Percentiles rank a stretch among this genome's conserved stretches.
These are phyloP conservation scores for Trametes maxima DNA, from an alignment of 768 basidiomycete genomes.

Conservation along the genomic window DNA sequence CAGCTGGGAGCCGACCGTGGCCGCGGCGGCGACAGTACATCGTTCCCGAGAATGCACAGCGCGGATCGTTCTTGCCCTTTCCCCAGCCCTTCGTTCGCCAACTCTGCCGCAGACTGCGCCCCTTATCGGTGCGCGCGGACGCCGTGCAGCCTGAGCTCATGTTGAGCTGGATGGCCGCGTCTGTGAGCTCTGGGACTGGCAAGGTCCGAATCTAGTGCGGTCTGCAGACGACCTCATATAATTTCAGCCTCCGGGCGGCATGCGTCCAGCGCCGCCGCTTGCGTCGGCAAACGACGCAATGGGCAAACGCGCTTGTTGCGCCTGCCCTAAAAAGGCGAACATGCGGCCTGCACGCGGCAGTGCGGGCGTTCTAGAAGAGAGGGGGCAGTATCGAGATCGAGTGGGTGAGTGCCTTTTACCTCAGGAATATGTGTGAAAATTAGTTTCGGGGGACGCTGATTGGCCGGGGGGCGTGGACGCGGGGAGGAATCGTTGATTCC, in stretches of 20 bases:
- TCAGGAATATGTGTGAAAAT: slow-evolving; percentile 29
- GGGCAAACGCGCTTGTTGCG: slow-evolving; percentile 26
- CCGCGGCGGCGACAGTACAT: neutral
- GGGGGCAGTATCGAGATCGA: slow-evolving; percentile 16
- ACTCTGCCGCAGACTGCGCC: slow-evolving; percentile 16
- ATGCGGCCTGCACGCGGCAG: slow-evolving; percentile 39
- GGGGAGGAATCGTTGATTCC: slow-evolving; percentile 18
- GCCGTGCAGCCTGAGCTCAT: slow-evolving; percentile 1
- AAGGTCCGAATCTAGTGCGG: slow-evolving; percentile 5
- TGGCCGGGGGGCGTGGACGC: slow-evolving; percentile 16
- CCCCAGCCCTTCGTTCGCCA: slow-evolving; percentile 14
- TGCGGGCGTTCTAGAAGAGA: slow-evolving; percentile 31
- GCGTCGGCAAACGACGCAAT: slow-evolving; percentile 19
- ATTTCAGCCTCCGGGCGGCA: slow-evolving; percentile 8
- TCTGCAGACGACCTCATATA: slow-evolving; percentile 1
- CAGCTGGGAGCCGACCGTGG: slow-evolving; percentile 12
- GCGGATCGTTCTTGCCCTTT: slow-evolving; percentile 17
- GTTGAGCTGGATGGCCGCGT: neutral
- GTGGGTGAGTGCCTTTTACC: slow-evolving; percentile 28
- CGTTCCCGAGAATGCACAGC: slow-evolving; percentile 11
- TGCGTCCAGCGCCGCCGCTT: slow-evolving; percentile 16
- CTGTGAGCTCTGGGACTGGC: too few relatives aligned
- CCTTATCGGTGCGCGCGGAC: slow-evolving; percentile 16
- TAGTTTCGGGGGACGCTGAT: slow-evolving; percentile 20
- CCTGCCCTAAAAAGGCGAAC: slow-evolving; percentile 36